phyloP scores from a whole-genome alignment of 768 basidiomycete species.

The Lentinula sp. region DNA sequence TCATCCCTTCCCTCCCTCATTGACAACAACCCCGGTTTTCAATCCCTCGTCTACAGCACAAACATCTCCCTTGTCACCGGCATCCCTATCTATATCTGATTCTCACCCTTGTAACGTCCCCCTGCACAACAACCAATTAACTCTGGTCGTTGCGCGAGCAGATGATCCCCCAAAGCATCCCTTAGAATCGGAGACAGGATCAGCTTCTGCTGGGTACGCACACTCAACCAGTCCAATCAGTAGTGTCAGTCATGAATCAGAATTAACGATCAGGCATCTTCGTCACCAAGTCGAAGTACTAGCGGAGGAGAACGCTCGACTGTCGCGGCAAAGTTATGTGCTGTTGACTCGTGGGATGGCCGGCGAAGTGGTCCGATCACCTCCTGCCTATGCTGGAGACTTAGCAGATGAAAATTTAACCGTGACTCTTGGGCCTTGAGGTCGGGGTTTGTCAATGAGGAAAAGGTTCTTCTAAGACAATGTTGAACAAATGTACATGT shows the following conservation, averaged over 20 bases:
- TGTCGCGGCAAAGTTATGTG: background rate
- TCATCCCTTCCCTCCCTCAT: background rate
- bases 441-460: too few species aligned
- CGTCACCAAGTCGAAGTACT: background rate
- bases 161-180: background rate
- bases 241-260: too few species aligned
- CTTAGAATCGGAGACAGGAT: background rate
- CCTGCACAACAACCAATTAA: background rate
- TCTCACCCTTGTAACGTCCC: too few species aligned
- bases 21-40: background rate
- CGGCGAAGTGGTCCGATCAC: background rate
- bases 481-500: too few species aligned
- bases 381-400: background rate
- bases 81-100: background rate
- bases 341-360: background rate
- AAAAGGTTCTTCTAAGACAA: too few species aligned
- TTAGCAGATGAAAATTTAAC: too few species aligned
- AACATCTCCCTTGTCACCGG: background rate
- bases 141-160: background rate
- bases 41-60: background rate
- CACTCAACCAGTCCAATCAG: background rate
- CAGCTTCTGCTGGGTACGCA: background rate
- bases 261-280: background rate
- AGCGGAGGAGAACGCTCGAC: background rate
- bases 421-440: too few species aligned